Conservation (phyloP, 2,329 filamentous ascomycete species). For the Aspergillus sp. region DNA sequence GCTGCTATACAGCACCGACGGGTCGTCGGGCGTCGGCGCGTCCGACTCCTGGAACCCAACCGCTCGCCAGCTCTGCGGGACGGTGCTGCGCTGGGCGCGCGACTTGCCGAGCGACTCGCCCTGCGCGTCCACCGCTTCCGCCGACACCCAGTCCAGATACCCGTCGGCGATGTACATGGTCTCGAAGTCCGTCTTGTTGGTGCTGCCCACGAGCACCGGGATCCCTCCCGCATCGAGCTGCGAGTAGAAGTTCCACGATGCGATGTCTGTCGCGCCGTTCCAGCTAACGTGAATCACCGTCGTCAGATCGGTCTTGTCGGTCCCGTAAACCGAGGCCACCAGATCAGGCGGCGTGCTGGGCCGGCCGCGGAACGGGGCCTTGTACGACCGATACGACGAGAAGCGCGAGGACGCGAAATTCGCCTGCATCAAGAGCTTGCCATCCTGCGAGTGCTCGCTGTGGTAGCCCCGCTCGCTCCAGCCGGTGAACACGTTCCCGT, state of each 20-base stretch:
- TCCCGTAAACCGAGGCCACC: constrained; percentile 23
- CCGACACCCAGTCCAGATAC: constrained; percentile 23
- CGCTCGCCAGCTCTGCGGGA: constrained; percentile 21
- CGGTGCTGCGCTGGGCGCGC: constrained; percentile 13
- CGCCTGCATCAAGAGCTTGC: constrained; percentile 27
- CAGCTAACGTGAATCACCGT: constrained; percentile 31
- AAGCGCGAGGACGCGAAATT: constrained; percentile 25
- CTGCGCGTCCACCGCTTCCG: constrained; percentile 19
- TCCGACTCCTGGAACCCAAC: constrained; percentile 18
- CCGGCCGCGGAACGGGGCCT: constrained; percentile 27
- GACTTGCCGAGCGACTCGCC: constrained; percentile 21
- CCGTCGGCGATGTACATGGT: constrained; percentile 24
- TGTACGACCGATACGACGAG: constrained; percentile 34
- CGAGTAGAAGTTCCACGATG: constrained; percentile 28
- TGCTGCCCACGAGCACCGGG: constrained; percentile 16
- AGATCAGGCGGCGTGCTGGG: constrained; percentile 23
- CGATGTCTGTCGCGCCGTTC: constrained; percentile 44
- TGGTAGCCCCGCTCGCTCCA: constrained; percentile 31
- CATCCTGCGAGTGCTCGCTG: constrained; percentile 26
- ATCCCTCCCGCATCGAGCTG: constrained; percentile 2
- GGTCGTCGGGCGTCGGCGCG: constrained; percentile 19
- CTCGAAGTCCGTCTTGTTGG: constrained; percentile 28
- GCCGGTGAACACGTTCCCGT: constrained; percentile 28
- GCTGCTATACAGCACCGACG: constrained; percentile 12
- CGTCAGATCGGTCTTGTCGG: constrained; percentile 11